Evolutionary conservation across 768 basidiomycete genomes (phyloP).

Genomic region (Daedaleopsis sinensis): DNA sequence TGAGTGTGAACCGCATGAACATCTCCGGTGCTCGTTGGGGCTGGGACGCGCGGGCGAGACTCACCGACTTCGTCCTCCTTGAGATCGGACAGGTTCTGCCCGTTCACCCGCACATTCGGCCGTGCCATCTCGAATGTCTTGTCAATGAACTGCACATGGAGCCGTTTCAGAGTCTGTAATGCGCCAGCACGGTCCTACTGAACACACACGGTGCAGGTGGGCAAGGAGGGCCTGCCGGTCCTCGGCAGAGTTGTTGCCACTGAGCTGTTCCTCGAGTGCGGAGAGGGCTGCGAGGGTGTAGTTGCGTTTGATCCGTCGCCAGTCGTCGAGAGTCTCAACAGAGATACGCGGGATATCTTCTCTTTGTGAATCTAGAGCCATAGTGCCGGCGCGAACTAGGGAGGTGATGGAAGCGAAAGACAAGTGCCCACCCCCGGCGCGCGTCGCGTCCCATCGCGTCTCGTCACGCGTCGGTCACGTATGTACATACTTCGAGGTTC

Average conservation of each 20-base stretch:
- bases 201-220: conserved; percentile 53
- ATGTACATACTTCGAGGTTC: too few relatives aligned
- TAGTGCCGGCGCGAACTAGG: not conserved
- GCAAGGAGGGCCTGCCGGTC: conserved; percentile 52
- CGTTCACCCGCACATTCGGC: conserved; percentile 80
- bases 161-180: conserved; percentile 2
- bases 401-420: not conserved
- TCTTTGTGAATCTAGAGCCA: conserved; percentile 35
- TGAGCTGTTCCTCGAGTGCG: conserved; percentile 51
- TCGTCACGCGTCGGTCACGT: conserved; percentile 17
- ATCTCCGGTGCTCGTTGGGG: not conserved
- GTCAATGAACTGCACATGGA: conserved; percentile 56
- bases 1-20: conserved; percentile 1
- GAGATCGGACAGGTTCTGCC: conserved; percentile 72
- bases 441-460: not conserved
- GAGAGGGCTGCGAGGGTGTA: conserved; percentile 49
- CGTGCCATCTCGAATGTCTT: conserved; percentile 61
- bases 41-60: not conserved
- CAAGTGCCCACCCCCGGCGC: not conserved
- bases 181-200: not conserved
- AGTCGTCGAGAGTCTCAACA: conserved; percentile 67
- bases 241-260: conserved; percentile 38
- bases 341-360: conserved; percentile 57
- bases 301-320: conserved; percentile 61
- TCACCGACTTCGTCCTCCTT: conserved; percentile 57